phyloP scores from a whole-genome alignment of 148 eudicot species.

The Rheum nobile region DNA sequence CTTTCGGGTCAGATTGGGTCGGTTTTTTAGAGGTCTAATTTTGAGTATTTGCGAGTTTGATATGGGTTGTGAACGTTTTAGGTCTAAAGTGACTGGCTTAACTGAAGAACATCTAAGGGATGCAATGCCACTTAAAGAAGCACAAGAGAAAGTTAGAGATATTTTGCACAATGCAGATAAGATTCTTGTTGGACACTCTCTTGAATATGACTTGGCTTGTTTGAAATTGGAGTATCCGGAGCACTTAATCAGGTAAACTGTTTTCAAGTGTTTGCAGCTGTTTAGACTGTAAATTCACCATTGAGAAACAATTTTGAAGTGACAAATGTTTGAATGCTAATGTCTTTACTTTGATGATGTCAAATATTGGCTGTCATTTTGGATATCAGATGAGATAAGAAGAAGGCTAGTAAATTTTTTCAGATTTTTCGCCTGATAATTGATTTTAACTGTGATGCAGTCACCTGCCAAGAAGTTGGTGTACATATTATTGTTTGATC shows the following conservation, averaged over 20 bases:
- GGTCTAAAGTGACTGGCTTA: slow-evolving; percentile 52
- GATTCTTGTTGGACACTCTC: slow-evolving; percentile 64
- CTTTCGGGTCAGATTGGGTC: too few species aligned
- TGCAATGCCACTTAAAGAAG: slow-evolving; percentile 62
- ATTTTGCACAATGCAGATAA: slow-evolving; percentile 55
- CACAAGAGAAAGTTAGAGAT: slow-evolving; percentile 36
- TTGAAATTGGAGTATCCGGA: slow-evolving; percentile 52
- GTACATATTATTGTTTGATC: too few species aligned
- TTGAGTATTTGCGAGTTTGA: background rate
- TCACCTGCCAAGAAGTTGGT: too few species aligned
- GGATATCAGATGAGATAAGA: too few species aligned
- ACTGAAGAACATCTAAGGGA: slow-evolving; percentile 50
- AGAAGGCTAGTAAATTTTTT: too few species aligned
- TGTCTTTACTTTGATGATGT: background rate
- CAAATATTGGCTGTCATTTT: too few species aligned
- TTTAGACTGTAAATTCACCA: too few species aligned
- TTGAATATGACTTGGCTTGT: slow-evolving; percentile 54
- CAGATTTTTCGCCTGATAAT: too few species aligned
- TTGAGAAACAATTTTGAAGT: too few species aligned
- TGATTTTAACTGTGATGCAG: too few species aligned
- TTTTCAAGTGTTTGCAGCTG: too few species aligned
- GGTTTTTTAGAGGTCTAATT: too few species aligned
- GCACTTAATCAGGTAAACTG: slow-evolving; percentile 42
- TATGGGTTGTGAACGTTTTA: slow-evolving; percentile 10
- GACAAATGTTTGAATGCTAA: background rate